These are phyloP conservation scores for Neonectria punicea DNA, from an alignment of 2,329 filamentous ascomycete species.

Conservation along the genomic window DNA sequence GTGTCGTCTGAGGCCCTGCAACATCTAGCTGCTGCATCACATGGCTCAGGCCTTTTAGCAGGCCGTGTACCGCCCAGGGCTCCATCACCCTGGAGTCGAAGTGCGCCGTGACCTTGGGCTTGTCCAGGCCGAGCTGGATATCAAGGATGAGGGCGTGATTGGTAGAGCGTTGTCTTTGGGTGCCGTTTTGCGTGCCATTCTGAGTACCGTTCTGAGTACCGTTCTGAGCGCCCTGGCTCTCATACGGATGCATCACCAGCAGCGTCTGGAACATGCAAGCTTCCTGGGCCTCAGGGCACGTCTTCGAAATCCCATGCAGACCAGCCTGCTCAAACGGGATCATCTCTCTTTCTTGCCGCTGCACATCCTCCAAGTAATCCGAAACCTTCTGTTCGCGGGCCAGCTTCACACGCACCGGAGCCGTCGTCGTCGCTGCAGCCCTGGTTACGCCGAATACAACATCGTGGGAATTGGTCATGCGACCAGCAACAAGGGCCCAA, in stretches of 20 bases:
- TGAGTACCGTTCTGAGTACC: neutral
- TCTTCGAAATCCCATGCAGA: conserved; percentile 26
- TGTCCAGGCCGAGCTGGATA: neutral
- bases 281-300: conserved; percentile 9
- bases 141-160: conserved; percentile 8
- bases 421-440: conserved; percentile 17
- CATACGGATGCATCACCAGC: conserved; percentile 19
- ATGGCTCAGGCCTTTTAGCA: neutral
- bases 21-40: conserved; percentile 8
- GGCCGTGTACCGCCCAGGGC: neutral
- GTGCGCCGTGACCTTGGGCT: neutral
- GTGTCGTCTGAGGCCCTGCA: neutral
- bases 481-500: neutral
- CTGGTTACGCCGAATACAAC: conserved; percentile 21
- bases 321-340: conserved; percentile 31
- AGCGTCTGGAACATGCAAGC: conserved; percentile 25
- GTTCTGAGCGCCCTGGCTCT: neutral
- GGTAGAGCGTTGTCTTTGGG: neutral
- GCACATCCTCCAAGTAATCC: conserved; percentile 53
- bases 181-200: neutral
- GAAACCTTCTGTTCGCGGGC: conserved; percentile 45
- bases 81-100: conserved; percentile 14
- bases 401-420: conserved; percentile 37
- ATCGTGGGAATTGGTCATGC: conserved; percentile 6
- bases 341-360: conserved; percentile 34